These are phyloP conservation scores for Yamadazyma spencermartinsiae DNA, from an alignment of 1,139 yeast species.

Conservation along the genomic window DNA sequence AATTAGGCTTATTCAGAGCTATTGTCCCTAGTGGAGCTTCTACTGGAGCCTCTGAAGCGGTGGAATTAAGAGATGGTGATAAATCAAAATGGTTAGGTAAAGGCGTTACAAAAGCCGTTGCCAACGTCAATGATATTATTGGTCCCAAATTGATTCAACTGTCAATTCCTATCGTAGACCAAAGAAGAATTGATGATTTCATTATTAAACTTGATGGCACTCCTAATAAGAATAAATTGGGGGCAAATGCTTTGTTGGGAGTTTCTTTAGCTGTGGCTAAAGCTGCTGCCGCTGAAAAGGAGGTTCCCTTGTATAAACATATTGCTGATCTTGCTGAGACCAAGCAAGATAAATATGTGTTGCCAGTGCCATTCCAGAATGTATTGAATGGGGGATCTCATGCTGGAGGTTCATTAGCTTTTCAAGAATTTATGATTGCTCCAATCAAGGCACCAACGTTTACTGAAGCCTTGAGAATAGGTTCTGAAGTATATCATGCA, in stretches of 20 bases:
- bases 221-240: slow-evolving; percentile 81
- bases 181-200: slow-evolving; percentile 71
- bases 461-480: slow-evolving; percentile 86
- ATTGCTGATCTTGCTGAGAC: slow-evolving; percentile 64
- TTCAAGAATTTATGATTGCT: slow-evolving; percentile 95
- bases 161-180: slow-evolving; percentile 69
- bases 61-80: slow-evolving; percentile 89
- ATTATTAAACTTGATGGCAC: slow-evolving; percentile 77
- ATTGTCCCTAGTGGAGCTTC: slow-evolving; percentile 93
- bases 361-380: slow-evolving; percentile 92
- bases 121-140: slow-evolving; percentile 77
- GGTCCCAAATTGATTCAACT: slow-evolving; percentile 79
- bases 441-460: slow-evolving; percentile 80
- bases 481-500: slow-evolving; percentile 89
- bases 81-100: slow-evolving; percentile 86
- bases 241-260: slow-evolving; percentile 90
- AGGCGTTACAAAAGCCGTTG: slow-evolving; percentile 86
- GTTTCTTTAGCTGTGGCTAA: slow-evolving; percentile 83
- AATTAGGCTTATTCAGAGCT: slow-evolving; percentile 77
- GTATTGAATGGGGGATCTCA: slow-evolving; percentile 96
- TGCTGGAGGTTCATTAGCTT: slow-evolving; percentile 94
- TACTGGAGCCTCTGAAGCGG: slow-evolving; percentile 86
- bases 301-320: slow-evolving; percentile 78
- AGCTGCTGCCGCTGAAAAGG: slow-evolving; percentile 87
- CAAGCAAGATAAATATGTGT: slow-evolving; percentile 61